A percentile compares a stretch with the other conserved stretches of the same genome.
Conservation (phyloP, 2,329 filamentous ascomycete genomes). For the Aspergillus viridinutans region DNA sequence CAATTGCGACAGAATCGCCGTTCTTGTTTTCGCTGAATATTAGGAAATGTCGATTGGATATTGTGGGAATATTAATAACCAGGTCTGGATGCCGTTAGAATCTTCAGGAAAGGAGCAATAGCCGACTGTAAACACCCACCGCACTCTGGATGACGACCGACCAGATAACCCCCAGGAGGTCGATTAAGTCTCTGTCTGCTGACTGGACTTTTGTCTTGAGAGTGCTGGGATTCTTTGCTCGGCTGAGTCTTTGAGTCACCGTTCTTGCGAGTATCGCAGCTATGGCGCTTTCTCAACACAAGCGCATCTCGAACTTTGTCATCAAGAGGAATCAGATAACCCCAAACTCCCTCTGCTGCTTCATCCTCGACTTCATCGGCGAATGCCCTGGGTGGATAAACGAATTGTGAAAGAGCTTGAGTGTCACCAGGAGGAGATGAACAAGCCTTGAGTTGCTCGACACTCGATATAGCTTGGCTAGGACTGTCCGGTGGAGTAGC, state of each 20-base stretch:
- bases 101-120: not conserved
- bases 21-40: conserved; percentile 54
- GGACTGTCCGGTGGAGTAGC: conserved; percentile 63
- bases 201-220: conserved; percentile 54
- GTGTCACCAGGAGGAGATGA: conserved; percentile 71
- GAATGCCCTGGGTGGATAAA: conserved; percentile 66
- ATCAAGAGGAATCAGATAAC: conserved; percentile 82
- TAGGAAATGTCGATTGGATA: conserved; percentile 72
- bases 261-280: conserved; percentile 56
- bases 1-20: conserved; percentile 61
- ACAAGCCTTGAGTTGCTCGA: conserved; percentile 36
- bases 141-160: conserved; percentile 91
- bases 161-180: conserved; percentile 77
- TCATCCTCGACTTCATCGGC: conserved; percentile 84
- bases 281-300: conserved; percentile 69
- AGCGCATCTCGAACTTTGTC: conserved; percentile 63
- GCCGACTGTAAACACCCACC: conserved; percentile 53
- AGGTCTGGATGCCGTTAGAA: conserved; percentile 53
- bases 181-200: conserved; percentile 46
- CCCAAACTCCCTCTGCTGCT: conserved; percentile 84
- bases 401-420: conserved; percentile 74
- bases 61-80: conserved; percentile 68
- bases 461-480: conserved; percentile 49
- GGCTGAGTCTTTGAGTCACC: conserved; percentile 34
- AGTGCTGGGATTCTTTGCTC: conserved; percentile 37